Evolutionary conservation across 2,329 filamentous ascomycete species (phyloP).

Genomic region (Gremmenia infestans): DNA sequence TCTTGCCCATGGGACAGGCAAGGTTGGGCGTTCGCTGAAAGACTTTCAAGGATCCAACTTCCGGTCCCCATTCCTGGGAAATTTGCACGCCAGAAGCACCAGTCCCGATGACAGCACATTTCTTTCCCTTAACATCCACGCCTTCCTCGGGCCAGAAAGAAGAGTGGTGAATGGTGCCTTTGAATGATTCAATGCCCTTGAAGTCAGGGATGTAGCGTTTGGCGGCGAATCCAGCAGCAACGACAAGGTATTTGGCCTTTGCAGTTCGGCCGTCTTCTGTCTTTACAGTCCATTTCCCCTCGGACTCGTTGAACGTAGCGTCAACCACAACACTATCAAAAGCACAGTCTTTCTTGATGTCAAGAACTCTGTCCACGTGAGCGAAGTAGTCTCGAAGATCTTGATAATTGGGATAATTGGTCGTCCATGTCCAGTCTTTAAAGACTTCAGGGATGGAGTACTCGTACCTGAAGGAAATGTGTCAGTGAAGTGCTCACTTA

Average conservation of each 20-base stretch:
- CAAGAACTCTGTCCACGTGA: conserved; percentile 40
- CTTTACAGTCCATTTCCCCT: conserved; percentile 37
- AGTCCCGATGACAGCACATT: conserved; percentile 50
- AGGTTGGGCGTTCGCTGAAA: conserved; percentile 56
- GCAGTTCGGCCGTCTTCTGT: conserved; percentile 33
- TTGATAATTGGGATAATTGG: conserved; percentile 35
- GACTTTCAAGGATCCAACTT: conserved; percentile 39
- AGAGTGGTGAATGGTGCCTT: conserved; percentile 23
- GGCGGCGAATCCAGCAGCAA: conserved; percentile 24
- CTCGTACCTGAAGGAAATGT: too few relatives aligned
- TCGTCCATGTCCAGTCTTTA: conserved; percentile 41
- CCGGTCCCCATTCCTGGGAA: conserved; percentile 23
- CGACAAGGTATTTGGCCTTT: conserved; percentile 22
- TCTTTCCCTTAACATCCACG: conserved; percentile 46
- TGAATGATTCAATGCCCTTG: conserved; percentile 23
- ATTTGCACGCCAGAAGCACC: conserved; percentile 26
- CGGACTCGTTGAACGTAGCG: conserved; percentile 35
- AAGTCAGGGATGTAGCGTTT: conserved; percentile 22
- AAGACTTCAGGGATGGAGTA: conserved; percentile 42
- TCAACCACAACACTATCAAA: conserved; percentile 38
- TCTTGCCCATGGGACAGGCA: conserved; percentile 48
- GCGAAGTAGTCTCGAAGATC: conserved; percentile 43
- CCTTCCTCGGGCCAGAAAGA: conserved; percentile 25
- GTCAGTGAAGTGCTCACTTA: too few relatives aligned
- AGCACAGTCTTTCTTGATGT: conserved; percentile 37